Evolutionary conservation across 108 stramenopile species (phyloP), one percentile per base, ranked within the genome.

Genomic region (Cyclotella choctawhatcheeana): DNA sequence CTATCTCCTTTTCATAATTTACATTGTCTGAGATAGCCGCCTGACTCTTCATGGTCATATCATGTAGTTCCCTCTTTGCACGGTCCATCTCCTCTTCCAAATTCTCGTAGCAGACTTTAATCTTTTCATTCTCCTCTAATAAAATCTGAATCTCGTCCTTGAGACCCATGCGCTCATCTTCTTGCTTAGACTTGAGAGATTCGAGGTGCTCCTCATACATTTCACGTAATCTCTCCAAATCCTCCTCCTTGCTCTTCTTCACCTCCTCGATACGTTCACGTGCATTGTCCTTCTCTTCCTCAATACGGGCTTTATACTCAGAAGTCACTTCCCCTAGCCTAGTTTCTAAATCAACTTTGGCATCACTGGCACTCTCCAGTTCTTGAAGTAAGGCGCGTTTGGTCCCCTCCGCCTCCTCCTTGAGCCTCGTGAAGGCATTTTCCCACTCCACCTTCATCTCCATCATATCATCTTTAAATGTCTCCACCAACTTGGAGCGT

Each of bases 361-460:
- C 62, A 17, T 37, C 56, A 17, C 25, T 47, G 0, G 63, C 53
- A 8, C 34, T 33, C 31, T 64, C 55, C 44, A 77, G 33, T 34
- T 77, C 76, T 16, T 12, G 31, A 27, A 54, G 16, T 31, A 77
- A 44, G 25, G 67, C 76, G 18, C 60, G 1, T 35, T 77, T 68
- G 20, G 61, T 47, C 20, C 58, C 25, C 22, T 77, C 76, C 37
- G 59, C 61, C 63, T 77, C 76, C 44, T 77, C 69, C 44, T 70
- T 55, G 7, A 77, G 45, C 6, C 62, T 21, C 0, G 2, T 27
- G 30, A 70, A 70, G 8, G 69, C 76, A 13, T 45, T 27, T 20
- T 79, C 77, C 69, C 77, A 79, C 40, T 79, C 70, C 5, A 35
- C 5, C 65, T 79, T 79, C 70, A 79, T 79, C 37, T 71, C 77